phyloP scores from a whole-genome alignment of 176 grass and related monocot species.

The Eremochloa ophiuroides region DNA sequence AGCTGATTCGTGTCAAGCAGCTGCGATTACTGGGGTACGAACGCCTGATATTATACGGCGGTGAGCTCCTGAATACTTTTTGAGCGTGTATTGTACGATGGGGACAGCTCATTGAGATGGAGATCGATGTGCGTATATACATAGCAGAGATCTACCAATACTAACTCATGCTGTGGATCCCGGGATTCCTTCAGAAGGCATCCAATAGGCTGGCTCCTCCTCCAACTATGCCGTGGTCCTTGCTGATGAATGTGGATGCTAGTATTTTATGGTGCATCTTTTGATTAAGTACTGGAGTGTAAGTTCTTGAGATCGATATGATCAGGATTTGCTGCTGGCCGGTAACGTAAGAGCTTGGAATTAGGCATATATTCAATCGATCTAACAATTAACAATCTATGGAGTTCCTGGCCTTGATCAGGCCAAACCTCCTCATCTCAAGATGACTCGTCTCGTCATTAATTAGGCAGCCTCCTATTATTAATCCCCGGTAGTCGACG shows the following conservation, averaged over 20 bases:
- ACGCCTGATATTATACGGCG: slow-evolving; percentile 17
- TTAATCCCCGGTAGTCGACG: not conserved
- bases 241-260: not conserved
- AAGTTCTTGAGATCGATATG: slow-evolving; percentile 21
- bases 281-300: not conserved
- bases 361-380: not conserved
- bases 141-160: slow-evolving; percentile 25
- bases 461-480: slow-evolving; percentile 1
- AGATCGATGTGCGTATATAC: not conserved
- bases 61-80: slow-evolving; percentile 22
- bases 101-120: slow-evolving; percentile 29
- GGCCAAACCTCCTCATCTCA: slow-evolving; percentile 14
- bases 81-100: slow-evolving; percentile 20
- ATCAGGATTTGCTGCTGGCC: slow-evolving; percentile 10
- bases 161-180: slow-evolving; percentile 9
- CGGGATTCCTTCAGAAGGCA: slow-evolving; percentile 25
- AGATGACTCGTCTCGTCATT: too few relatives aligned
- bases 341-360: not conserved
- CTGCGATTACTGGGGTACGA: not conserved
- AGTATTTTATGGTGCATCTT: slow-evolving; percentile 25
- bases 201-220: not conserved
- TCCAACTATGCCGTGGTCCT: slow-evolving; percentile 38
- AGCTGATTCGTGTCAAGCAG: slow-evolving; percentile 30
- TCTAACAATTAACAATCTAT: slow-evolving; percentile 29
- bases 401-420: slow-evolving; percentile 30